A percentile compares a stretch with the other conserved stretches of the same genome.
phyloP scores from a whole-genome alignment of 257 asterid genomes.

The Galeopsis tetrahit region DNA sequence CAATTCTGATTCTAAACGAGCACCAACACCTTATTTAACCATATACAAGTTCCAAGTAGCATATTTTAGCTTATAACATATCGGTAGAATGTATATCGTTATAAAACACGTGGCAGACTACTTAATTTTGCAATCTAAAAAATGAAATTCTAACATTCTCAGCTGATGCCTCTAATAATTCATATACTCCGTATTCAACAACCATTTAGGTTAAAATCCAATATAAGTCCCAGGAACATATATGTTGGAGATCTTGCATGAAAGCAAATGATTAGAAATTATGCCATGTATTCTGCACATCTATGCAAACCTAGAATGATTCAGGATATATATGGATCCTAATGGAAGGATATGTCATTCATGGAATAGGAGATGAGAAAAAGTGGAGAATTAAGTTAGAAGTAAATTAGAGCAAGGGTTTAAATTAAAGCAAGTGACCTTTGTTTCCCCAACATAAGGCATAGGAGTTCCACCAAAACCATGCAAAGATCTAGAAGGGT shows the following conservation, averaged over 20 bases:
- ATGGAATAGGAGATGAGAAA: not conserved
- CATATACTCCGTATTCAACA: slow-evolving; percentile 2
- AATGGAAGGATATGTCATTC: slow-evolving; percentile 4
- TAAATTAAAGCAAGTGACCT: slow-evolving; percentile 47
- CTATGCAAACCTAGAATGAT: slow-evolving; percentile 17
- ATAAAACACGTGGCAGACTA: not conserved
- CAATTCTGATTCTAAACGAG: no score
- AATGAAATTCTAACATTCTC: not conserved
- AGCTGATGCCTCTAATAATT: not conserved
- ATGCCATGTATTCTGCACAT: slow-evolving; percentile 3
- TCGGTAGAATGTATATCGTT: not conserved
- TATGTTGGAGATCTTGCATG: slow-evolving; percentile 22
- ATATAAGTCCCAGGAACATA: slow-evolving; percentile 15
- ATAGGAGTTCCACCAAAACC: slow-evolving; percentile 88
- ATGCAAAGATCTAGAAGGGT: slow-evolving; percentile 59
- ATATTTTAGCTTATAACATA: not conserved
- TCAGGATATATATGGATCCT: slow-evolving; percentile 10
- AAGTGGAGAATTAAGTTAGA: not conserved
- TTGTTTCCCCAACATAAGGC: slow-evolving; percentile 92
- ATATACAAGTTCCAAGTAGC: not conserved
- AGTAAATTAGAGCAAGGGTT: slow-evolving; percentile 21
- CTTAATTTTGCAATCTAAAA: slow-evolving; percentile 1
- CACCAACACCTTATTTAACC: no score
- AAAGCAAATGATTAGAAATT: slow-evolving; percentile 27
- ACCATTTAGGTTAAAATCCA: slow-evolving; percentile 20